A percentile compares a stretch with the other conserved stretches of the same genome.
These are phyloP conservation scores for Drosera spatulata DNA, from an alignment of 179 eudicot genomes.

Conservation along the genomic window DNA sequence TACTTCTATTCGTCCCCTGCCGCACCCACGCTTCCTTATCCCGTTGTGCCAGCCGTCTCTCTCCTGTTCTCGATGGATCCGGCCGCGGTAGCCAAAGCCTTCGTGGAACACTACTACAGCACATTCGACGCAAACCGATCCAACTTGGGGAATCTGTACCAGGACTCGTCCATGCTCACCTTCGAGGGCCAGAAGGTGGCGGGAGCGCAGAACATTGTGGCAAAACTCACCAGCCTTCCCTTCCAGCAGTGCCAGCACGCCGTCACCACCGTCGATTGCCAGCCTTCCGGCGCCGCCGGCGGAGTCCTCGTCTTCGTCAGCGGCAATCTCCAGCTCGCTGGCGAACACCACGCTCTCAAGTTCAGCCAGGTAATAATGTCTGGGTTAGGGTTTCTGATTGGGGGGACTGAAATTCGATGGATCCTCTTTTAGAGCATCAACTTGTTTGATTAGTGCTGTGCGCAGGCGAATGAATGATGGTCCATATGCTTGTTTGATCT, in stretches of 20 bases:
- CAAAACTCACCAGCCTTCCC: slow-evolving; percentile 55
- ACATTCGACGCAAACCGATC: slow-evolving; percentile 69
- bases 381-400: too few relatives aligned
- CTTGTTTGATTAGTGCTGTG: too few relatives aligned
- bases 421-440: too few relatives aligned
- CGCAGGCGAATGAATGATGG: too few relatives aligned
- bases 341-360: slow-evolving; percentile 65
- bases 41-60: not conserved
- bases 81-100: slow-evolving; percentile 61
- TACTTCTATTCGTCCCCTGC: too few relatives aligned
- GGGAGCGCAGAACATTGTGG: slow-evolving; percentile 50
- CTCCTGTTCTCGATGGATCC: slow-evolving; percentile 48
- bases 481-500: too few relatives aligned
- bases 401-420: too few relatives aligned
- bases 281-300: slow-evolving; percentile 61
- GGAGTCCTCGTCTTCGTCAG: slow-evolving; percentile 77
- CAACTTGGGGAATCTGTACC: slow-evolving; percentile 47
- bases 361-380: slow-evolving; percentile 56
- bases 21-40: too few relatives aligned
- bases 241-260: slow-evolving; percentile 76
- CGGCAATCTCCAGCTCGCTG: slow-evolving; percentile 60
- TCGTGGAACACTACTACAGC: slow-evolving; percentile 86
- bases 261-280: slow-evolving; percentile 72
- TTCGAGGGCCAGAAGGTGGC: slow-evolving; percentile 77
- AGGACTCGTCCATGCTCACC: slow-evolving; percentile 65